phyloP scores from a whole-genome alignment of 768 basidiomycete species.

The Hericium erinaceus region DNA sequence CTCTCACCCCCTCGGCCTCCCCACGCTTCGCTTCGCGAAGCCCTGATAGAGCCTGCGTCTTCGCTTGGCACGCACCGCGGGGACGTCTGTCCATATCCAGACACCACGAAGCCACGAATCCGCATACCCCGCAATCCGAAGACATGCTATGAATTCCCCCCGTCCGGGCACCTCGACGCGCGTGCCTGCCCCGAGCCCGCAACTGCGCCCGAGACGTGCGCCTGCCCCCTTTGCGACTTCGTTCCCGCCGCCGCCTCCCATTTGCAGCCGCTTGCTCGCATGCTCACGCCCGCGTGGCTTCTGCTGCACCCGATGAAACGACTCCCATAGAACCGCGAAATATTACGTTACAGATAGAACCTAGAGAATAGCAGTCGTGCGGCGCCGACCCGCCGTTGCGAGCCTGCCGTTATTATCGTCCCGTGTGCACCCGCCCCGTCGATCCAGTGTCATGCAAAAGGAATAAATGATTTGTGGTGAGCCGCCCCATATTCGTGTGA shows the following conservation, averaged over 20 bases:
- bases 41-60: neutral
- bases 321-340: neutral
- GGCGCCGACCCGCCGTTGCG: neutral
- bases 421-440: neutral
- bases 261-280: neutral
- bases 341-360: conserved; percentile 1
- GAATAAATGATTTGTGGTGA: neutral
- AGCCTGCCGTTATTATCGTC: neutral
- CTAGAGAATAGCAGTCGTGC: neutral
- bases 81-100: neutral
- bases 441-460: neutral
- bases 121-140: neutral
- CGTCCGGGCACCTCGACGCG: neutral
- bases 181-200: neutral
- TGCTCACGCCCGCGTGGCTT: neutral
- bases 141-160: neutral
- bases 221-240: neutral
- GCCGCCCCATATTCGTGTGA: neutral
- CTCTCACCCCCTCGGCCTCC: neutral
- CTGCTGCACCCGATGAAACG: neutral
- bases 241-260: neutral
- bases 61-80: neutral
- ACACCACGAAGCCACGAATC: neutral
- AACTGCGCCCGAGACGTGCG: neutral
- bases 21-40: neutral